These are phyloP conservation scores for Hypoxylon sp. DNA, from an alignment of 2,329 filamentous ascomycete genomes.

Conservation along the genomic window DNA sequence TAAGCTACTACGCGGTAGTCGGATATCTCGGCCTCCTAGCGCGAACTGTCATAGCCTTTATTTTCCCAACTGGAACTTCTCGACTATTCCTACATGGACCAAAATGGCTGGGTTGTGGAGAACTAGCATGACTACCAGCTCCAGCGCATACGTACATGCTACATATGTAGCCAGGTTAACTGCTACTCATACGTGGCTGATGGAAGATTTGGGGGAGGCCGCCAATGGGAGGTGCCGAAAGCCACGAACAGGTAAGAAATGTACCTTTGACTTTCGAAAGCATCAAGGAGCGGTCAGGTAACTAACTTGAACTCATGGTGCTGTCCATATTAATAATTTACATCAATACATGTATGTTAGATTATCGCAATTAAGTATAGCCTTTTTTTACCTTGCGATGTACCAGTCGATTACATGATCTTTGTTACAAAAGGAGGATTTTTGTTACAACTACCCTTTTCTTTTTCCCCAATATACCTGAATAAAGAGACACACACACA, in stretches of 20 bases:
- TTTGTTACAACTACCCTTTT: slow-evolving; percentile 13
- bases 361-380: neutral
- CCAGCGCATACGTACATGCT: slow-evolving; percentile 26
- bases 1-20: slow-evolving; percentile 21
- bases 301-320: slow-evolving; percentile 13
- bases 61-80: slow-evolving; percentile 1
- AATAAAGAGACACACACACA: slow-evolving; percentile 10
- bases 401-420: slow-evolving; percentile 6
- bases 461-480: neutral
- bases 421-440: slow-evolving; percentile 24
- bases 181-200: slow-evolving; percentile 41
- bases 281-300: slow-evolving; percentile 31
- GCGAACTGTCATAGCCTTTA: slow-evolving; percentile 15
- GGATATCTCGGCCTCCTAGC: slow-evolving; percentile 43
- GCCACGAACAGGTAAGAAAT: slow-evolving; percentile 2
- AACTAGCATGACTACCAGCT: neutral
- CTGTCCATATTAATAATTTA: slow-evolving; percentile 10
- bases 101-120: slow-evolving; percentile 25
- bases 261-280: slow-evolving; percentile 16
- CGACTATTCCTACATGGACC: slow-evolving; percentile 11
- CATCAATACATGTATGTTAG: neutral
- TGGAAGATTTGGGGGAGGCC: slow-evolving; percentile 34
- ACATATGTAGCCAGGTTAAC: slow-evolving; percentile 18
- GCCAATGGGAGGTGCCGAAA: slow-evolving; percentile 31
- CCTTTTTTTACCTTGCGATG: slow-evolving; percentile 7